Evolutionary conservation across 139 green algal genomes (phyloP), one percentile per base, ranked within the genome.

Genomic region (Volvox reticuliferus): DNA sequence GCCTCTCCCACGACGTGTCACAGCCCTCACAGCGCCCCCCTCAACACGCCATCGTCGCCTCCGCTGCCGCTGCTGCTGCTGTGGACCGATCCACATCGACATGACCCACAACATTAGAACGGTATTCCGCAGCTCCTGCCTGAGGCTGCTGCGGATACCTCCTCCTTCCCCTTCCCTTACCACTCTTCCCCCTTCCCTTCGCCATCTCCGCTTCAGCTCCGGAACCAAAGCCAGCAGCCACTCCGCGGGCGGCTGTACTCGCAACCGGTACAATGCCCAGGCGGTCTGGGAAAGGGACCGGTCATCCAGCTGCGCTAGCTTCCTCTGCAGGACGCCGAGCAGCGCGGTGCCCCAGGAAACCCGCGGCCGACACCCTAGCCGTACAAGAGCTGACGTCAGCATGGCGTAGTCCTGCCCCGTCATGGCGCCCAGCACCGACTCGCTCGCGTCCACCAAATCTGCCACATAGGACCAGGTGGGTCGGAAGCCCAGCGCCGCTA

Each of bases 401-500:
- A 90, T 90, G 30, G 86, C 86, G 9, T 24, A 62, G 50, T 90
- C 86, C 73, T 89, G 85, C 5, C 67, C 83, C 5, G 19, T 35
- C 85, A 89, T 89, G 37, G 18, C 18, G 5, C 3, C 18, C 69
- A 89, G 85, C 17, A 2, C 44, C 18, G 85, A 71, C 28, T 6
- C 2, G 30, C 30, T 77, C 12, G 86, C 86, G 21, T 75, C 86
- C 30, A 90, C 16, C 0, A 6, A 12, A 71, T 90, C 86, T 22
- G 50, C 55, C 5, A 90, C 19, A 50, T 75, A 90, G 0, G 86
- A 75, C 86, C 86, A 90, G 0, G 50, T 90, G 73, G 86, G 86
- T 14, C 86, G 71, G 86, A 90, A 90, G 20, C 86, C 50, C 44
- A 90, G 73, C 71, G 73, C 86, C 50, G 71, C 86, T 1, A 90